phyloP scores from a whole-genome alignment of 129 eudicot species.

The Dittrichia graveolens region DNA sequence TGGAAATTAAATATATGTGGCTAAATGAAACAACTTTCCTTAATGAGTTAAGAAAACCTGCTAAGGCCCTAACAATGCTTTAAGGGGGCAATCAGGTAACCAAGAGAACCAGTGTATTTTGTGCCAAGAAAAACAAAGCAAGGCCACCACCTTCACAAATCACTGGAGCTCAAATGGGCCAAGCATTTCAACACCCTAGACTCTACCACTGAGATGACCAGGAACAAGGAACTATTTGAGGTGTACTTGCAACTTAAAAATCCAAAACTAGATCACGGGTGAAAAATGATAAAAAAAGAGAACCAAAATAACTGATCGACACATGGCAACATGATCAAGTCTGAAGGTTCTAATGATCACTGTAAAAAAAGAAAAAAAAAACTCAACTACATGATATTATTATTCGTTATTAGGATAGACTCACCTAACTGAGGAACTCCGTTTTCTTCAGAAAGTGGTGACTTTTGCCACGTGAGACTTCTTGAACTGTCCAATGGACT shows the following conservation, averaged over 20 bases:
- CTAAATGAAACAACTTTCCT: conserved; percentile 4
- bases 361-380: background rate
- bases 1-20: conserved; percentile 1
- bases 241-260: conserved; percentile 5
- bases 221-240: conserved; percentile 1
- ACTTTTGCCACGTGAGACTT: conserved; percentile 65
- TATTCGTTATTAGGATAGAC: background rate
- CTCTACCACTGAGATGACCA: no score
- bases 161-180: conserved; percentile 6
- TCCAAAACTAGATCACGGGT: background rate
- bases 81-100: background rate
- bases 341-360: background rate
- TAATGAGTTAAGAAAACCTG: conserved; percentile 11
- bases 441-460: conserved; percentile 62
- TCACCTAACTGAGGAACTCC: conserved; percentile 42
- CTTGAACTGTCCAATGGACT: conserved; percentile 83
- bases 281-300: background rate
- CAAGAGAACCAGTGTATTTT: background rate
- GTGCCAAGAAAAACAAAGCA: background rate
- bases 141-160: conserved; percentile 10
- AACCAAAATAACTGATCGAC: conserved; percentile 4
- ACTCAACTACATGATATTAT: background rate
- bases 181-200: no score
- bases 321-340: conserved; percentile 1
- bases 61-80: background rate